Evolutionary conservation across 2,329 filamentous ascomycete genomes (phyloP), one percentile per base, ranked within the genome.

Genomic region (Ceratocystis diversiconidia): DNA sequence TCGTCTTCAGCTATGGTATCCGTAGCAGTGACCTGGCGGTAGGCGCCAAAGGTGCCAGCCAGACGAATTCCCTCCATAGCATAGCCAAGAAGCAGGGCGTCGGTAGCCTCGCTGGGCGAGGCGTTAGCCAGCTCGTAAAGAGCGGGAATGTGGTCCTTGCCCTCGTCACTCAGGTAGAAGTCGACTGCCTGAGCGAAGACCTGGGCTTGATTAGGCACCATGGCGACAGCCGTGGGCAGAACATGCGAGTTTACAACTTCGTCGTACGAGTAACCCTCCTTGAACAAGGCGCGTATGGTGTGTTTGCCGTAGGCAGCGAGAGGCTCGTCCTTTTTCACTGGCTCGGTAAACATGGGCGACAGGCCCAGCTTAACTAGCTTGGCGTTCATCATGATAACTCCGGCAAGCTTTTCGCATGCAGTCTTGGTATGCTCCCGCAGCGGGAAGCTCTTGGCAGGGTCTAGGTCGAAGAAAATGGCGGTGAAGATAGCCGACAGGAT

Each of bases 171-270:
- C 4, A 91, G 79, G 72, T 88, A 91, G 75, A 83, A 90, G 72
- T 91, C 87, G 19, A 90, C 77, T 1, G 87, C 79, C 75, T 89
- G 86, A 1, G 86, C 83, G 72, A 91, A 90, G 79, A 87, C 78
- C 71, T 88, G 83, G 1, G 82, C 85, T 72, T 91, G 86, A 70
- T 84, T 88, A 0, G 88, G 85, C 6, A 89, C 84, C 73, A 87
- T 81, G 1, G 85, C 82, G 3, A 80, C 80, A 0, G 85, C 83
- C 0, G 85, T 85, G 0, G 88, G 88, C 61, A 91, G 71, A 48
- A 91, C 80, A 71, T 89, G 85, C 28, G 80, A 81, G 82, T 85
- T 89, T 0, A 87, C 84, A 68, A 91, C 84, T 62, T 91, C 85
- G 28, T 84, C 79, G 2, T 79, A 76, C 63, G 78, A 82, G 66